Conservation (phyloP, 352 stramenopile genomes). For the Phytophthora sp. region DNA sequence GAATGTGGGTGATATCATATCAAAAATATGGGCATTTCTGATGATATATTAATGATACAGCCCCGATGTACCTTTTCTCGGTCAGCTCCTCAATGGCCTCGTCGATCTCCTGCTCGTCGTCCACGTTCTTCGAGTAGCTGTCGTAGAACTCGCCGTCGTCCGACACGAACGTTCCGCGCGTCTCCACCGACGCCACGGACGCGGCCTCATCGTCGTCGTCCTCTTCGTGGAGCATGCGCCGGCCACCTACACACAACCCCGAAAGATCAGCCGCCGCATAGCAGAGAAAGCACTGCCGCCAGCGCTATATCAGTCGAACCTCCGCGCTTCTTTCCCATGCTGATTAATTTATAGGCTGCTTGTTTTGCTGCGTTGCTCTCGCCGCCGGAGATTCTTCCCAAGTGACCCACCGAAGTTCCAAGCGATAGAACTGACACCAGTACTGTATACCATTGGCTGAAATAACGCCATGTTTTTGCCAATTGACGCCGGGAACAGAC, state of each 20-base stretch:
- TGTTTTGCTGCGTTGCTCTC: neutral
- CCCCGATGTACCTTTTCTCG: conserved; percentile 63
- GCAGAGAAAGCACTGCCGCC: conserved; percentile 1
- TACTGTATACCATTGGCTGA: conserved; percentile 16
- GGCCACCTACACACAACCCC: conserved; percentile 34
- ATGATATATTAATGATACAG: neutral
- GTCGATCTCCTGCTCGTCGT: conserved; percentile 71
- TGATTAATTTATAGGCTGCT: neutral
- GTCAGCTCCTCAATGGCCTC: conserved; percentile 81
- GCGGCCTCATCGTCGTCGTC: conserved; percentile 71
- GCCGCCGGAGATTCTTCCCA: conserved; percentile 12
- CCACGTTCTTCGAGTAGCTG: conserved; percentile 58
- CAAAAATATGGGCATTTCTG: neutral
- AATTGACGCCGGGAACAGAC: neutral
- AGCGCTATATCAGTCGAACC: conserved; percentile 32
- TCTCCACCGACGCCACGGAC: conserved; percentile 79
- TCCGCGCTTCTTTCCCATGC: conserved; percentile 75
- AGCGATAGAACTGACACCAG: conserved; percentile 9
- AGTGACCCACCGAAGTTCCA: conserved; percentile 17
- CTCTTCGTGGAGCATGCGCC: conserved; percentile 72
- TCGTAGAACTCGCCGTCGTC: conserved; percentile 80
- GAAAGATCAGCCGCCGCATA: conserved; percentile 13
- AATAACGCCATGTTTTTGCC: conserved; percentile 2
- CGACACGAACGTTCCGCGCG: conserved; percentile 58
- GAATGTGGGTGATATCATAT: neutral